A percentile compares a stretch with the other conserved stretches of the same genome.
These are phyloP conservation scores for Hanseniaspora osmophila DNA, from an alignment of 805 yeast species.

Conservation along the genomic window DNA sequence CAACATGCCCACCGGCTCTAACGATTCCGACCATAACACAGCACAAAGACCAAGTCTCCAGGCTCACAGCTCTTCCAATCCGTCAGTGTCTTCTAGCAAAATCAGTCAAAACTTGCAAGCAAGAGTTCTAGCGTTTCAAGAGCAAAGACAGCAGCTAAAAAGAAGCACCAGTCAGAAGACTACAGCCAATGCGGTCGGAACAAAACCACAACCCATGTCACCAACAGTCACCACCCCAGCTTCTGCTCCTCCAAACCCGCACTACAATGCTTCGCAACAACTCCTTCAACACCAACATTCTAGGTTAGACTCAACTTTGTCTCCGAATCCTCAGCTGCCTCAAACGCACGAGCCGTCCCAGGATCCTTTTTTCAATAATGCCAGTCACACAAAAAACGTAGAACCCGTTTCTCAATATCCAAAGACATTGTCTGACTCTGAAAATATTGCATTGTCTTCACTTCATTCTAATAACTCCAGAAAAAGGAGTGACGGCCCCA, in stretches of 20 bases:
- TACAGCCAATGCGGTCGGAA: conserved; percentile 9
- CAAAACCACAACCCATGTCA: conserved; percentile 2
- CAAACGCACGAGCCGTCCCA: neutral
- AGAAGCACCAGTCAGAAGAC: conserved; percentile 13
- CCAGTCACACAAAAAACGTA: too few relatives aligned
- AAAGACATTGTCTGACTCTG: too few relatives aligned
- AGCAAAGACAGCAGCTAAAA: conserved; percentile 39
- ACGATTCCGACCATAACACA: too few relatives aligned
- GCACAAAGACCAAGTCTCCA: too few relatives aligned
- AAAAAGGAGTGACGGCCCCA: neutral
- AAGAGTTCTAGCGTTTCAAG: conserved; percentile 73
- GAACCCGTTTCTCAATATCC: too few relatives aligned
- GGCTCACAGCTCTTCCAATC: conserved; percentile 5
- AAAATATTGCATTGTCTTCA: too few relatives aligned
- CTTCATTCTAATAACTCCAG: too few relatives aligned
- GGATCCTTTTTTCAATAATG: neutral
- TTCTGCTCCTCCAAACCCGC: too few relatives aligned
- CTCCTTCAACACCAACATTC: neutral
- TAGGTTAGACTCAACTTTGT: too few relatives aligned
- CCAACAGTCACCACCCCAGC: neutral
- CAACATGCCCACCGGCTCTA: too few relatives aligned
- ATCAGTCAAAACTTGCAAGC: conserved; percentile 76
- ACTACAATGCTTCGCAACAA: neutral
- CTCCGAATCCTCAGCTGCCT: neutral
- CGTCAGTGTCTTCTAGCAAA: conserved; percentile 21